A percentile compares a stretch with the other conserved stretches of the same genome.
These are phyloP conservation scores for Suillus sp. DNA, from an alignment of 768 basidiomycete genomes.

Conservation along the genomic window DNA sequence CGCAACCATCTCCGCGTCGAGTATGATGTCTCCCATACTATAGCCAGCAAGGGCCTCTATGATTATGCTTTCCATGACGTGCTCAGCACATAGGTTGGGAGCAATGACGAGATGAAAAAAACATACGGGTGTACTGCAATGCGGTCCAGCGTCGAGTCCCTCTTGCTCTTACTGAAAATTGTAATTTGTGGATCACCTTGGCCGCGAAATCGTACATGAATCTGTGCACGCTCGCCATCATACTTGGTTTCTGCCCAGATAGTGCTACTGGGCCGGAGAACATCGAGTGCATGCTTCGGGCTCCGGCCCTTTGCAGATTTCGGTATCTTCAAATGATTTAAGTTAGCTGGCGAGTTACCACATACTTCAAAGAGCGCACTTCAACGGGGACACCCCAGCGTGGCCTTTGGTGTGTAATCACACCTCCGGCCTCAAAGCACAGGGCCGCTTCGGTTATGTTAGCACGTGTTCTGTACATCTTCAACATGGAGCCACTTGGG, in stretches of 20 bases:
- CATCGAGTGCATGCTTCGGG: slow-evolving; percentile 55
- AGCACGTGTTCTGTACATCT: slow-evolving; percentile 55
- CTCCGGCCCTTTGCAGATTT: slow-evolving; percentile 78
- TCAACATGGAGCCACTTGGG: slow-evolving; percentile 51
- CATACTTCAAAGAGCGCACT: slow-evolving; percentile 36
- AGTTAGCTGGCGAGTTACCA: too few species aligned
- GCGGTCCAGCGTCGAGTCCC: slow-evolving; percentile 82
- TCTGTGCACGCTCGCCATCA: slow-evolving; percentile 93
- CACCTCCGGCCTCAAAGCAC: slow-evolving; percentile 41
- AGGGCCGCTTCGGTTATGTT: slow-evolving; percentile 58
- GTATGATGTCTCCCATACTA: slow-evolving; percentile 46
- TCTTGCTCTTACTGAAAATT: slow-evolving; percentile 87
- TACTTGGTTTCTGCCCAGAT: slow-evolving; percentile 94
- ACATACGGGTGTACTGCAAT: slow-evolving; percentile 56
- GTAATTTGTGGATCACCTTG: slow-evolving; percentile 50
- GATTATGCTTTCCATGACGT: slow-evolving; percentile 48
- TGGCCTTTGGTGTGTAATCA: slow-evolving; percentile 36
- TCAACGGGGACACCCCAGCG: slow-evolving; percentile 63
- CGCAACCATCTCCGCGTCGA: slow-evolving; percentile 92
- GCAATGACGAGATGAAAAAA: not conserved
- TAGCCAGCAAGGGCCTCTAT: slow-evolving; percentile 53
- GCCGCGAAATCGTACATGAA: slow-evolving; percentile 64
- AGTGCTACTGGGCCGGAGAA: slow-evolving; percentile 23
- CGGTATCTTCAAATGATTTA: slow-evolving; percentile 55
- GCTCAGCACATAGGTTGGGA: slow-evolving; percentile 9